Percentiles rank a stretch among this genome's conserved stretches.
These are phyloP conservation scores for Alloteropsis semialata DNA, from an alignment of 176 grass and related monocot genomes.

Conservation along the genomic window DNA sequence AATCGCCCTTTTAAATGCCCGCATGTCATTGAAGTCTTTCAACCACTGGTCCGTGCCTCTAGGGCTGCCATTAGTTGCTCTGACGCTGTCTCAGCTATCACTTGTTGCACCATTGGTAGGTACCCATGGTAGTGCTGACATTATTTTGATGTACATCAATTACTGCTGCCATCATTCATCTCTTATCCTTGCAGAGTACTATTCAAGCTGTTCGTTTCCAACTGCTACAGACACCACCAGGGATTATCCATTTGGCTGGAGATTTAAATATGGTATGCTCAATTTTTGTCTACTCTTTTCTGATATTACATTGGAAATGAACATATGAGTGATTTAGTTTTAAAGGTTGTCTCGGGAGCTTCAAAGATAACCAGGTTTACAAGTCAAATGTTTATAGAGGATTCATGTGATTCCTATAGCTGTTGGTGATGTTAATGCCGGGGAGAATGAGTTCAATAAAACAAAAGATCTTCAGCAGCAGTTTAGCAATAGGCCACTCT, in stretches of 20 bases:
- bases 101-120: slow-evolving; percentile 78
- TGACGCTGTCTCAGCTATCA: slow-evolving; percentile 87
- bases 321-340: not conserved
- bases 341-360: slow-evolving; percentile 27
- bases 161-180: slow-evolving; percentile 12
- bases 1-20: slow-evolving; percentile 82
- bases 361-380: slow-evolving; percentile 32
- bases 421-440: slow-evolving; percentile 59
- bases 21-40: slow-evolving; percentile 88
- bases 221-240: slow-evolving; percentile 61
- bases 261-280: slow-evolving; percentile 80
- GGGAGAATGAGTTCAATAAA: slow-evolving; percentile 38
- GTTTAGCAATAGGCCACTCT: slow-evolving; percentile 57
- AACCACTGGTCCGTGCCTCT: slow-evolving; percentile 60
- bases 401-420: slow-evolving; percentile 45
- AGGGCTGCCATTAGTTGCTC: slow-evolving; percentile 57
- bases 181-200: slow-evolving; percentile 64
- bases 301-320: not conserved
- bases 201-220: slow-evolving; percentile 74
- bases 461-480: slow-evolving; percentile 61
- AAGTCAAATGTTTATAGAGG: slow-evolving; percentile 26
- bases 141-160: slow-evolving; percentile 19
- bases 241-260: slow-evolving; percentile 81
- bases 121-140: not conserved
- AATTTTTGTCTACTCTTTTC: not conserved